These are phyloP conservation scores for Lachnellula occidentalis DNA, from an alignment of 2,329 filamentous ascomycete genomes.

Conservation along the genomic window DNA sequence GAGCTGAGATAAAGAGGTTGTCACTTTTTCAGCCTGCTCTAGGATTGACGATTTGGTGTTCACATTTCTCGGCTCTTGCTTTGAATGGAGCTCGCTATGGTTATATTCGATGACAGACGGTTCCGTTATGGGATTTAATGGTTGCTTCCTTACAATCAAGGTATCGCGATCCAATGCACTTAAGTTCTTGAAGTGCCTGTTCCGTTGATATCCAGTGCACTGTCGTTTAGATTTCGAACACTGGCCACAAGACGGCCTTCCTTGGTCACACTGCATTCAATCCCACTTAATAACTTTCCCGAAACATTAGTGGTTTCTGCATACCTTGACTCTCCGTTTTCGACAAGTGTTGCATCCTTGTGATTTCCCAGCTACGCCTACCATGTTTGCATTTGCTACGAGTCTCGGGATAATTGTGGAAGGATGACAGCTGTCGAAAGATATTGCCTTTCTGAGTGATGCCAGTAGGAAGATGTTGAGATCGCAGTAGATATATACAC, in stretches of 20 bases:
- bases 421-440: constrained; percentile 7
- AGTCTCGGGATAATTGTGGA: constrained; percentile 5
- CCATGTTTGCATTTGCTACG: constrained; percentile 5
- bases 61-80: constrained; percentile 5
- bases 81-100: constrained; percentile 8
- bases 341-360: constrained; percentile 10
- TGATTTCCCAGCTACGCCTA: constrained; percentile 11
- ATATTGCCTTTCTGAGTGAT: constrained; percentile 9
- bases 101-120: constrained; percentile 9
- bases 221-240: constrained; percentile 9
- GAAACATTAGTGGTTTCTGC: constrained; percentile 6
- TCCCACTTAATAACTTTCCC: constrained; percentile 7
- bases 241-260: constrained; percentile 10
- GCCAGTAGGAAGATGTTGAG: constrained; percentile 9
- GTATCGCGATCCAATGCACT: constrained; percentile 10
- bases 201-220: constrained; percentile 11
- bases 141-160: constrained; percentile 8
- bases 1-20: constrained; percentile 8
- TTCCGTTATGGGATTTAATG: constrained; percentile 9
- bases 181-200: constrained; percentile 13
- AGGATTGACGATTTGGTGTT: constrained; percentile 6
- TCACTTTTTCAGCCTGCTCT: not conserved
- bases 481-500: constrained; percentile 8
- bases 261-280: constrained; percentile 8
- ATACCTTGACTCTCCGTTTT: constrained; percentile 10